Evolutionary conservation across 2,329 filamentous ascomycete genomes (phyloP), one percentile per base, ranked within the genome.

Genomic region (Beauveria brongniartii): DNA sequence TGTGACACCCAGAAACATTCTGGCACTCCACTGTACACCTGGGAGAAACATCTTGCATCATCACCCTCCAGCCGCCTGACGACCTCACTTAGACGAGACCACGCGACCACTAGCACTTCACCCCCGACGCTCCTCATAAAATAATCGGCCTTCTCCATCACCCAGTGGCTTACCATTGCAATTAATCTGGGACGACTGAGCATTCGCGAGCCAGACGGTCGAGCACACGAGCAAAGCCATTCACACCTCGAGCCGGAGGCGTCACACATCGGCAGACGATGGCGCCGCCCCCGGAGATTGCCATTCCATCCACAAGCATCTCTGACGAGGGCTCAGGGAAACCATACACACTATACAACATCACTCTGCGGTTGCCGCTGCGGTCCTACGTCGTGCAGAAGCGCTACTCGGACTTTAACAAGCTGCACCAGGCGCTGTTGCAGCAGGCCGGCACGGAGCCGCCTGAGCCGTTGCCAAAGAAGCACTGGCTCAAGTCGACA

Each of bases 381-480:
- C 85, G 88, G 53, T 89, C 88, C 5, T 89, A 88, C 67, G 87
- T 89, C 65, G 80, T 92, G 5, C 85, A 87, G 69, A 93, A 92
- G 74, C 88, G 90, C 68, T 95, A 93, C 78, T 91, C 87, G 58
- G 90, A 94, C 71, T 94, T 94, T 70, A 77, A 78, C 60, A 72
- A 79, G 52, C 84, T 95, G 18, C 84, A 94, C 74, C 72, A 77
- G 34, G 74, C 81, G 4, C 80, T 95, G 9, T 78, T 79, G 22
- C 75, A 80, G 46, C 77, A 84, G 55, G 82, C 87, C 61, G 85
- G 85, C 67, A 70, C 77, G 24, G 72, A 88, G 22, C 89, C 90
- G 8, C 90, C 90, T 0, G 77, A 78, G 1, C 76, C 87, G 0
- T 78, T 93, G 2, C 90, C 90, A 0, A 77, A 76, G 16, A 94